Evolutionary conservation across 1,284 basidiomycete genomes (phyloP).

Genomic region (Sphagnurus paluster): DNA sequence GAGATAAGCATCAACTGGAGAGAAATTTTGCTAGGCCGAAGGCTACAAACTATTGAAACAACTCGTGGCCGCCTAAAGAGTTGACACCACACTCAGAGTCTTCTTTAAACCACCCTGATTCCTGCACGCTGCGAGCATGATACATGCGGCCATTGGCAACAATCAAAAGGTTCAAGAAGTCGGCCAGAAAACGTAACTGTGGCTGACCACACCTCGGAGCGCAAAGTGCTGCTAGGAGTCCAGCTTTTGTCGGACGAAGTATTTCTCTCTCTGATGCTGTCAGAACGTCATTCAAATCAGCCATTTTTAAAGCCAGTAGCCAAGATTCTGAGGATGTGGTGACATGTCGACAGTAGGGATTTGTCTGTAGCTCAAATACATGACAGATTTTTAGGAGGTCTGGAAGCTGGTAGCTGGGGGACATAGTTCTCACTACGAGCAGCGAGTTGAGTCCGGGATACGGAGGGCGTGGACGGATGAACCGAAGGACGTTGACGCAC

Average conservation of each 20-base stretch:
- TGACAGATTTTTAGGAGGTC: conserved; percentile 48
- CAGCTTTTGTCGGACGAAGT: conserved; percentile 43
- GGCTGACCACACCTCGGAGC: conserved; percentile 56
- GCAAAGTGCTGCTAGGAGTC: conserved; percentile 55
- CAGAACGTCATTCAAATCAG: conserved; percentile 17
- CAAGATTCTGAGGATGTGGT: conserved; percentile 48
- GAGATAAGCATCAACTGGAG: conserved; percentile 1
- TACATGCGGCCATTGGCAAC: conserved; percentile 31
- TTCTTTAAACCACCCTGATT: conserved; percentile 17
- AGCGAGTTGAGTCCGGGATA: neutral
- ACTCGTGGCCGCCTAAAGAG: conserved; percentile 15
- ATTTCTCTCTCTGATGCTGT: conserved; percentile 28
- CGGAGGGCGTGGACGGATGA: neutral
- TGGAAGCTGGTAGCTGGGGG: conserved; percentile 56
- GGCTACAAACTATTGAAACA: conserved; percentile 22
- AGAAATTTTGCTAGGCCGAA: conserved; percentile 2
- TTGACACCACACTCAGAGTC: conserved; percentile 13
- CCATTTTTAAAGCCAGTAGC: conserved; percentile 28
- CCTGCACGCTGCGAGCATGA: conserved; percentile 5
- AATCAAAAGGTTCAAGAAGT: conserved; percentile 48
- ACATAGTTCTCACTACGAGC: conserved; percentile 10
- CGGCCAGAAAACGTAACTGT: conserved; percentile 51
- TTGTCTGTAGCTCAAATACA: conserved; percentile 51
- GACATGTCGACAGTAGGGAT: conserved; percentile 47
- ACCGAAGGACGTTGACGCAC: conserved; percentile 7